Conservation (phyloP, 23 red algal genomes). For the Cyanidium caldarium region DNA sequence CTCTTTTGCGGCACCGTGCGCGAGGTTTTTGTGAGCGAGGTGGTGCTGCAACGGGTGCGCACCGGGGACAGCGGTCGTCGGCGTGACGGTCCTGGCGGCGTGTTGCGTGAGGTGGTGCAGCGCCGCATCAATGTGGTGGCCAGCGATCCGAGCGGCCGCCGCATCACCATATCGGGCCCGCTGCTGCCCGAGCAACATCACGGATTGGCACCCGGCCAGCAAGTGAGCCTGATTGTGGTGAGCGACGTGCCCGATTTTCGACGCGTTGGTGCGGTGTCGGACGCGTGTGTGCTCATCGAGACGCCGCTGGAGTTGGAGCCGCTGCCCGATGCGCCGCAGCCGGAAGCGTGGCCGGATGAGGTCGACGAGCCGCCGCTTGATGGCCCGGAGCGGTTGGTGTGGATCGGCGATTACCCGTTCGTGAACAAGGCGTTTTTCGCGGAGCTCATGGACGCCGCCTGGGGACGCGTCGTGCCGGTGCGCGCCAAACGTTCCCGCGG, state of each 20-base stretch:
- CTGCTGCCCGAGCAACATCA: neutral
- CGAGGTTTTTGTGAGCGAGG: neutral
- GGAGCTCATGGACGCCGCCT: neutral
- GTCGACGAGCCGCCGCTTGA: no score
- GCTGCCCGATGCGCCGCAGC: neutral
- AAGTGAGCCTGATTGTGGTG: neutral
- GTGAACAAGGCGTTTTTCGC: constrained; percentile 1
- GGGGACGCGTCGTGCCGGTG: neutral
- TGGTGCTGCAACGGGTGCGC: neutral
- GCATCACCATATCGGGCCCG: neutral
- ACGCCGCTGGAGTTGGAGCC: neutral
- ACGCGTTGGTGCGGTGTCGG: neutral
- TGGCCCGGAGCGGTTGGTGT: neutral
- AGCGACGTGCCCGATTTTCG: constrained; percentile 1
- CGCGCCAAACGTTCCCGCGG: neutral
- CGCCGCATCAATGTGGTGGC: neutral
- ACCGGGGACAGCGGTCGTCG: neutral
- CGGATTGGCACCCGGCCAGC: neutral
- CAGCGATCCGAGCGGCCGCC: neutral
- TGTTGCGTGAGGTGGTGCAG: constrained; percentile 6
- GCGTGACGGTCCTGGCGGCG: no score
- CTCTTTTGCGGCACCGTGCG: neutral
- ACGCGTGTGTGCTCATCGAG: neutral
- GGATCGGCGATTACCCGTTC: constrained; percentile 4
- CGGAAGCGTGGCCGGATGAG: neutral